Evolutionary conservation across 2,329 filamentous ascomycete species (phyloP).

Genomic region (Trichophaea hybrida): DNA sequence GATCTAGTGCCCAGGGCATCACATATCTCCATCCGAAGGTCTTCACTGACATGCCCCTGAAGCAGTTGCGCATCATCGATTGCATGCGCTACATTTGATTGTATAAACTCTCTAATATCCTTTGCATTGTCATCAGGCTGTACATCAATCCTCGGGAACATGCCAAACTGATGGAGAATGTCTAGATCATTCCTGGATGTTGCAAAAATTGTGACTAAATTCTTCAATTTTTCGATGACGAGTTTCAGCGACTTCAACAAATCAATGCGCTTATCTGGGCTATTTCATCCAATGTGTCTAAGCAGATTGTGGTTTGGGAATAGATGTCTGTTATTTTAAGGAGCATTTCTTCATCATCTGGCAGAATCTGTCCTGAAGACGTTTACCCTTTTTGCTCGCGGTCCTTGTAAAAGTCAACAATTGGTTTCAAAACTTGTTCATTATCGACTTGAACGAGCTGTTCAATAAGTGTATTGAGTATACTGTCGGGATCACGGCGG

Average conservation of each 20-base stretch:
- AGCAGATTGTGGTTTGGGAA: conserved; percentile 8
- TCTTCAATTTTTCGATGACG: background rate
- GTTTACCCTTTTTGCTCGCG: background rate
- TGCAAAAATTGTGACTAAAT: conserved; percentile 6
- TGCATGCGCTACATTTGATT: background rate
- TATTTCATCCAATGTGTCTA: conserved; percentile 14
- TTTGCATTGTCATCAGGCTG: background rate
- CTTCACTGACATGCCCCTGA: background rate
- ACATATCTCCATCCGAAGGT: conserved; percentile 4
- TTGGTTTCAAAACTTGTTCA: conserved; percentile 8
- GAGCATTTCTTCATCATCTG: conserved; percentile 7
- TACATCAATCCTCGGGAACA: background rate
- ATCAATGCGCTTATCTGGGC: background rate
- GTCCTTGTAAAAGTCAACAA: conserved; percentile 7
- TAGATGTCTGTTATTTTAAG: background rate
- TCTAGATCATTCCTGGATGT: conserved; percentile 9
- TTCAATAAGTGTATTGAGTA: conserved; percentile 28
- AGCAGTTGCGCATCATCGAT: background rate
- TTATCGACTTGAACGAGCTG: conserved; percentile 14
- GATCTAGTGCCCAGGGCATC: conserved; percentile 1
- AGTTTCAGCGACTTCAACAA: conserved; percentile 1
- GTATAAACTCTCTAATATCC: conserved; percentile 10
- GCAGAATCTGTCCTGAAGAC: background rate
- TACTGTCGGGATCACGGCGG: conserved; percentile 26
- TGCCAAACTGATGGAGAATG: background rate